phyloP scores from a whole-genome alignment of 208 protist genomes.

The Trypanosoma rangeli region DNA sequence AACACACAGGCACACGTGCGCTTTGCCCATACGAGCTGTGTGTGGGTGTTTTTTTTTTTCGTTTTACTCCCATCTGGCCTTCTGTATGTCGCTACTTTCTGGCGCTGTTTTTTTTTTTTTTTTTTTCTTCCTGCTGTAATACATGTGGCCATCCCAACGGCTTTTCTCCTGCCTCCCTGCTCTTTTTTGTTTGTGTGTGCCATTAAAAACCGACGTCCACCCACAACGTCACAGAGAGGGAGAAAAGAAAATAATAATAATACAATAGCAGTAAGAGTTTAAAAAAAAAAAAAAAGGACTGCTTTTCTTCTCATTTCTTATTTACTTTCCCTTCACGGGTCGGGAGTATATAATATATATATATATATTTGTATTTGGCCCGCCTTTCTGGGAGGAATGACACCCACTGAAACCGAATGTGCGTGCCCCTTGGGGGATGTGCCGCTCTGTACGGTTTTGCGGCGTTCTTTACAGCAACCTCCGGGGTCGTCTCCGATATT shows the following conservation, averaged over 20 bases:
- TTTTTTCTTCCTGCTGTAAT: neutral
- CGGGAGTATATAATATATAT: neutral
- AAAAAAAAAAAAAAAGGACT: too few species aligned
- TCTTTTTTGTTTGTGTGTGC: slow-evolving; percentile 3
- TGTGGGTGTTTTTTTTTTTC: neutral
- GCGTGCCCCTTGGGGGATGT: slow-evolving; percentile 15
- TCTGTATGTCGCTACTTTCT: neutral
- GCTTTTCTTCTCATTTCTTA: slow-evolving; percentile 18
- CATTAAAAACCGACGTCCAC: too few species aligned
- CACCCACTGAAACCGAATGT: neutral
- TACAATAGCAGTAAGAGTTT: too few species aligned
- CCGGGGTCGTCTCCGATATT: neutral
- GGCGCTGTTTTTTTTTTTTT: neutral
- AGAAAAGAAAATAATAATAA: too few species aligned
- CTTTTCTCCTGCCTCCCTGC: neutral
- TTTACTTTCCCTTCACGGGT: slow-evolving; percentile 10
- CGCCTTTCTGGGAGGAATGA: neutral
- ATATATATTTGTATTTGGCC: neutral
- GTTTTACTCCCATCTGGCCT: neutral
- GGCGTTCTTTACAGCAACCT: neutral
- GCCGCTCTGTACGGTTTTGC: slow-evolving; percentile 13
- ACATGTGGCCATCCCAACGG: neutral
- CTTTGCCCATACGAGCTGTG: too few species aligned
- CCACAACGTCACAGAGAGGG: too few species aligned
- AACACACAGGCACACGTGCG: too few species aligned